A percentile compares a stretch with the other conserved stretches of the same genome.
phyloP scores from a whole-genome alignment of 228 moss, liverwort and hornwort species.

The Sphagnum magellanicum region DNA sequence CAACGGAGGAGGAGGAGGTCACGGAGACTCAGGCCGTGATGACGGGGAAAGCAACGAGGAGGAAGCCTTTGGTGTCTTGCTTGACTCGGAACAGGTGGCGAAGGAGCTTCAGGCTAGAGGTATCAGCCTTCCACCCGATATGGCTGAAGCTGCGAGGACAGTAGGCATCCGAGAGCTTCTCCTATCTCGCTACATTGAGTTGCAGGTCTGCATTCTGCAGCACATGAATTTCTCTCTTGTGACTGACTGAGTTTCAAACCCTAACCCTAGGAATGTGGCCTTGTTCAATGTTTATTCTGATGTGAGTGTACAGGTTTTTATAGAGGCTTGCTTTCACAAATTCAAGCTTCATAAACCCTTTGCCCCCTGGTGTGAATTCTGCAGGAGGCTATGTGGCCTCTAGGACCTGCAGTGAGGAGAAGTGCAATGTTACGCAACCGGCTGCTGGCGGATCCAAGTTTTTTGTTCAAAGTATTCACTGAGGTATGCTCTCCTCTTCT shows the following conservation, averaged over 20 bases:
- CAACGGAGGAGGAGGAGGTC: constrained; percentile 19
- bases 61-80: constrained; percentile 67
- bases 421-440: constrained; percentile 72
- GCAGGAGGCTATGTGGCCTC: constrained; percentile 35
- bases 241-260: neutral
- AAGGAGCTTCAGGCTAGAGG: constrained; percentile 48
- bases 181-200: constrained; percentile 68
- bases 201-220: constrained; percentile 28
- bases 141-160: constrained; percentile 71
- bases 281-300: neutral
- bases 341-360: neutral
- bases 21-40: constrained; percentile 19
- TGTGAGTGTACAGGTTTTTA: neutral
- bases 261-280: neutral
- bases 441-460: constrained; percentile 84
- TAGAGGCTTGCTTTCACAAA: neutral
- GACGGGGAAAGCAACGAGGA: constrained; percentile 31
- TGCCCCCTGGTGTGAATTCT: neutral
- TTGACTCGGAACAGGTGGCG: constrained; percentile 71
- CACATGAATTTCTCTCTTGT: neutral
- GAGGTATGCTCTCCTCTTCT: constrained; percentile 29
- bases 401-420: constrained; percentile 50
- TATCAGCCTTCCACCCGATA: constrained; percentile 61
- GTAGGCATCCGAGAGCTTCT: constrained; percentile 74
- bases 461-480: constrained; percentile 79